Evolutionary conservation across 257 asterid genomes (phyloP), one percentile per base, ranked within the genome.

Genomic region (Schizonepeta tenuifolia): DNA sequence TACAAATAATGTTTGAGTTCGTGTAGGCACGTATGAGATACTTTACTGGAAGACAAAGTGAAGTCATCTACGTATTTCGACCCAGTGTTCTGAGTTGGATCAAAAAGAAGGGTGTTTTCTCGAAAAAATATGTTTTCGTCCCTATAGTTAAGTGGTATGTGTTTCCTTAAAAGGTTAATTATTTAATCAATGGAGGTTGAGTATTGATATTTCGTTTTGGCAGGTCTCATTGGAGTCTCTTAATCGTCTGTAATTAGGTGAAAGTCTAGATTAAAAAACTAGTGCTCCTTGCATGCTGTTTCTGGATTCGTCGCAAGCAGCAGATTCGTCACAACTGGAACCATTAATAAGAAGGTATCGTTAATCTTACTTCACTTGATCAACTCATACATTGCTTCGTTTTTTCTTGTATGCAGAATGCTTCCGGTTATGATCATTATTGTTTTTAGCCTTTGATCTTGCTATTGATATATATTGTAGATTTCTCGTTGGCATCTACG

Each of bases 181-280:
- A 24, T 22, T 7, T 38, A 10, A 47, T 46, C 50, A 58, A 7
- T 22, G 36, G 18, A 62, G 21, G 40, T 47, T 15, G 65, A 22
- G 26, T 20, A 10, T 54, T 58, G 10, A 65, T 40, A 73, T 80
- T 38, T 62, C 13, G 24, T 54, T 76, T 67, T 64, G 60, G 53
- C 67, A 89, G 97, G 96, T 81, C 81, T 12, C 95, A 89, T 38
- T 89, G 96, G 96, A 86, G 83, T 80, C 97, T 91, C 55, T 70
- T 91, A 77, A 87, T 91, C 83, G 71, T 86, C 28, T 87, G 95
- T 70, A 74, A 91, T 81, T 79, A 72, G 90, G 85, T 2, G 80
- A 78, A 81, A 73, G 77, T 64, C 46, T 63, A 10, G 65, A 68
- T 51, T 80, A 87, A 44, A 65, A 79, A 70, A 60, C 72, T 41